phyloP scores from a whole-genome alignment of 169 alveolate genomes.

The Sarcocystis neurona region DNA sequence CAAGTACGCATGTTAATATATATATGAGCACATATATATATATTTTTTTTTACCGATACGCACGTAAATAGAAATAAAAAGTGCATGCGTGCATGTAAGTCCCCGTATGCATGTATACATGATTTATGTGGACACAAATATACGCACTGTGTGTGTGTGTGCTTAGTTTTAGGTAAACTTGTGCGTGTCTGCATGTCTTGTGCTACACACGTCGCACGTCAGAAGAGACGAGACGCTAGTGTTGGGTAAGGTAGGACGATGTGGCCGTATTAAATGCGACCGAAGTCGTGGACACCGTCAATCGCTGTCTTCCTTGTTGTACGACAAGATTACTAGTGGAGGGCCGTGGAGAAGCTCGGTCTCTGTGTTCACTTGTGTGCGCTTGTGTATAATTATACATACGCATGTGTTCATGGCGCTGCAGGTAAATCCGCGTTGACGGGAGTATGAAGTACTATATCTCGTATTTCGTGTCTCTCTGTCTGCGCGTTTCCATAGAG shows the following conservation, averaged over 20 bases:
- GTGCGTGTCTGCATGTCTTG: too few species aligned
- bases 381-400: neutral
- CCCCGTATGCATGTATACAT: neutral
- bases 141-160: neutral
- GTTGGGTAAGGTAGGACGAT: too few species aligned
- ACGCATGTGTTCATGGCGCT: too few species aligned
- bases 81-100: neutral
- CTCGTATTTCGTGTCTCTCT: neutral
- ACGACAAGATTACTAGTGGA: too few species aligned
- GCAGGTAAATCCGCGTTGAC: too few species aligned
- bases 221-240: too few species aligned
- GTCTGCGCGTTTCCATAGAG: too few species aligned
- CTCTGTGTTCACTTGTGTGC: neutral
- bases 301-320: too few species aligned
- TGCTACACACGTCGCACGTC: too few species aligned
- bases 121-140: neutral
- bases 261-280: too few species aligned
- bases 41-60: neutral
- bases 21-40: neutral
- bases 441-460: neutral
- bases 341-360: too few species aligned
- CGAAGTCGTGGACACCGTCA: too few species aligned
- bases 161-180: neutral
- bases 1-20: neutral
- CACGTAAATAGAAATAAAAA: neutral